phyloP scores from a whole-genome alignment of 805 yeast genomes.

The Priceomyces fermenticarens region DNA sequence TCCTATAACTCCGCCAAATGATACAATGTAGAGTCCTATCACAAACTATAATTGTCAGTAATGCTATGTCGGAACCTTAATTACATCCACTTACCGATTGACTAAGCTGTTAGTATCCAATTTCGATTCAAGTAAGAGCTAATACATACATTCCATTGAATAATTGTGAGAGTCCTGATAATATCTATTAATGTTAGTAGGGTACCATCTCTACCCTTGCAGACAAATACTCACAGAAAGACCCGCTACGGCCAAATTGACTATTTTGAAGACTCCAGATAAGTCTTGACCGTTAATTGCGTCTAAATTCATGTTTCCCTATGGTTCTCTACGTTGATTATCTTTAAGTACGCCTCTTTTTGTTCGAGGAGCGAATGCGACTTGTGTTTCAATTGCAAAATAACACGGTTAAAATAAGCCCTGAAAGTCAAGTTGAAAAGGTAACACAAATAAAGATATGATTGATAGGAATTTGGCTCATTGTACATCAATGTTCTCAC shows the following conservation, averaged over 20 bases:
- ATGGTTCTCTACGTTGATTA: constrained; percentile 5
- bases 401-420: no score
- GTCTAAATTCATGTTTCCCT: constrained; percentile 39
- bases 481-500: no score
- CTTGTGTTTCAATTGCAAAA: no score
- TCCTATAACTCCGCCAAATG: constrained; percentile 53
- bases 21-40: constrained; percentile 55
- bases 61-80: not conserved
- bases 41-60: constrained; percentile 43
- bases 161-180: constrained; percentile 49
- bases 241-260: constrained; percentile 55
- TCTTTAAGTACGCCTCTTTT: no score
- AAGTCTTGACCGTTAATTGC: constrained; percentile 41
- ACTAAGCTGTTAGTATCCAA: constrained; percentile 23
- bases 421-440: no score
- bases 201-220: not conserved
- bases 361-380: no score
- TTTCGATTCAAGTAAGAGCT: not conserved
- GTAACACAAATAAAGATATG: no score
- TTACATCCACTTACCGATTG: constrained; percentile 28
- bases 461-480: no score
- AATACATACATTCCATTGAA: constrained; percentile 46
- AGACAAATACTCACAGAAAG: constrained; percentile 41
- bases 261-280: constrained; percentile 44
- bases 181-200: constrained; percentile 28